Percentiles rank a stretch among this genome's conserved stretches.
Evolutionary conservation across 1,284 basidiomycete species (phyloP).

Genomic region (Ganoderma lucidum): DNA sequence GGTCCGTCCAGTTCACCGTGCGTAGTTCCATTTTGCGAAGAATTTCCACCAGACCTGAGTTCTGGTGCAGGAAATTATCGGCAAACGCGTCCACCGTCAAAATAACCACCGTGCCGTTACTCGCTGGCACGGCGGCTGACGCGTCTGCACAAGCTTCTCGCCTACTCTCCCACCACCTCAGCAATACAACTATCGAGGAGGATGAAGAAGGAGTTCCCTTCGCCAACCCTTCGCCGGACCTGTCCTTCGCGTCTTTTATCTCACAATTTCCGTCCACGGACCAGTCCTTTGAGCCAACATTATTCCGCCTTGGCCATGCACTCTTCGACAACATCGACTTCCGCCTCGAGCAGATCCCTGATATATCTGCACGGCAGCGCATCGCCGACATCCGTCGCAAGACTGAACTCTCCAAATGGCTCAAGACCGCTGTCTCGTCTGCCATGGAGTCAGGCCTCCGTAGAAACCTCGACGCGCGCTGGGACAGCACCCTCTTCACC

Average conservation of each 20-base stretch:
- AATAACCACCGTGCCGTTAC: constrained; percentile 55
- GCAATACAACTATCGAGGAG: constrained; percentile 72
- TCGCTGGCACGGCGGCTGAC: constrained; percentile 45
- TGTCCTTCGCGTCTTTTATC: constrained; percentile 86
- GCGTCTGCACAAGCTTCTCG: constrained; percentile 61
- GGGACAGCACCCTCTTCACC: constrained; percentile 72
- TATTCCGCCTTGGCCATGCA: constrained; percentile 91
- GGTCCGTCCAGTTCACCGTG: constrained; percentile 58
- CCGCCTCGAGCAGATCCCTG: constrained; percentile 61
- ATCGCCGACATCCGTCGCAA: constrained; percentile 78
- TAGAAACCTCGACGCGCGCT: constrained; percentile 51
- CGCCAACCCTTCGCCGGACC: constrained; percentile 59
- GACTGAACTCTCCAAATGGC: constrained; percentile 86
- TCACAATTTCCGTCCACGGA: constrained; percentile 79
- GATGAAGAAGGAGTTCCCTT: constrained; percentile 64
- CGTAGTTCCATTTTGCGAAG: constrained; percentile 31
- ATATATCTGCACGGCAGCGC: constrained; percentile 67
- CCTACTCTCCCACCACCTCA: constrained; percentile 84
- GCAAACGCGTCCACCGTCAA: constrained; percentile 67
- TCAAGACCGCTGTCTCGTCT: constrained; percentile 78
- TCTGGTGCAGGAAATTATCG: constrained; percentile 50
- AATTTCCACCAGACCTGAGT: neutral
- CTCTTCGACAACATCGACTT: constrained; percentile 89
- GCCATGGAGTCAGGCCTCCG: constrained; percentile 82
- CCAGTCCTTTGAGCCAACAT: constrained; percentile 76